These are phyloP conservation scores for Comarum palustre DNA, from an alignment of 306 rosid genomes.

Conservation along the genomic window DNA sequence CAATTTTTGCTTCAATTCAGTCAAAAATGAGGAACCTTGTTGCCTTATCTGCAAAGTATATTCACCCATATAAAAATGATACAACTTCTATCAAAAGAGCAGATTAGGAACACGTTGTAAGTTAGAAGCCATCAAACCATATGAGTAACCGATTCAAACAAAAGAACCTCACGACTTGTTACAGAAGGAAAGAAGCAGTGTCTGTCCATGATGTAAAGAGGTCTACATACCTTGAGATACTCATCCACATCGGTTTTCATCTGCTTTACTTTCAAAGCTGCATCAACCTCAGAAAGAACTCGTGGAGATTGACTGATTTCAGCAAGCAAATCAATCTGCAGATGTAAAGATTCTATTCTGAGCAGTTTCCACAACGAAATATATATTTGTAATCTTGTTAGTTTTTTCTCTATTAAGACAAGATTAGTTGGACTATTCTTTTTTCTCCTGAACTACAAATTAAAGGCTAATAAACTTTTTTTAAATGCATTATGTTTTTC, in stretches of 20 bases:
- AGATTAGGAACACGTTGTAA: background rate
- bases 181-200: background rate
- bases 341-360: background rate
- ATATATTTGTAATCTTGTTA: background rate
- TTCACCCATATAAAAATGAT: constrained; percentile 7
- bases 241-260: constrained; percentile 91
- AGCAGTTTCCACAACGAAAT: constrained; percentile 1
- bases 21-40: constrained; percentile 58
- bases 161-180: background rate
- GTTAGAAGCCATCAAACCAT: background rate
- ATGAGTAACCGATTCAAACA: background rate
- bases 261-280: constrained; percentile 75
- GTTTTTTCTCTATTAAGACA: too few species aligned
- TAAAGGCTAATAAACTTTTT: background rate
- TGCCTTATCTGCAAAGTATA: constrained; percentile 65
- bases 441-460: background rate
- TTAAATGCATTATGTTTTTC: too few species aligned
- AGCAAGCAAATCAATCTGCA: constrained; percentile 91
- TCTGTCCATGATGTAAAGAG: background rate
- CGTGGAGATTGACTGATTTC: constrained; percentile 88
- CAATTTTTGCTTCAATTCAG: constrained; percentile 83
- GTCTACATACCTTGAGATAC: constrained; percentile 63
- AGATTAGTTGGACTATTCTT: background rate
- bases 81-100: background rate
- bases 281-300: constrained; percentile 90